Evolutionary conservation across 2,329 filamentous ascomycete genomes (phyloP).

Genomic region (Fusarium tricinctum): DNA sequence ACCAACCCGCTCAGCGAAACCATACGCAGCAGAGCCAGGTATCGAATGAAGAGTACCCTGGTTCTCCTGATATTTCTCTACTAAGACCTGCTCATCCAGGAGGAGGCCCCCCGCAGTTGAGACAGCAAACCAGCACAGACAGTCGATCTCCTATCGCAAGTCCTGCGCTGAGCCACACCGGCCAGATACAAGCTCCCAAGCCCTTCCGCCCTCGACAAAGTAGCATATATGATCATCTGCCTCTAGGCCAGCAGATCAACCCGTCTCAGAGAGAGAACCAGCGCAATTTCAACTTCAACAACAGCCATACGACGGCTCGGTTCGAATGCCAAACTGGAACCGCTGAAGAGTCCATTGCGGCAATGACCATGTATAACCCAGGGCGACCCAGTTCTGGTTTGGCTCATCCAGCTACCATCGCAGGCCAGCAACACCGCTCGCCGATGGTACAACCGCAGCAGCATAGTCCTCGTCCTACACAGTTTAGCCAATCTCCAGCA

Average conservation of each 20-base stretch:
- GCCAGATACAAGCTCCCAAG: not conserved
- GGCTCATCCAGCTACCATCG: not conserved
- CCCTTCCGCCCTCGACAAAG: not conserved
- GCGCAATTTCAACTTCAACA: not conserved
- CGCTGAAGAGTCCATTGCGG: conserved; percentile 34
- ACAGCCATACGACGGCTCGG: conserved; percentile 13
- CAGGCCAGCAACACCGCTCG: conserved; percentile 1
- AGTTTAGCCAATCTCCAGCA: not conserved
- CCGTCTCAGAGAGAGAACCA: conserved; percentile 11
- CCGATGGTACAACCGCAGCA: not conserved
- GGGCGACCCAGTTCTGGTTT: not conserved
- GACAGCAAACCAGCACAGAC: conserved; percentile 9
- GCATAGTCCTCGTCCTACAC: not conserved
- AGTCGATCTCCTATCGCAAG: conserved; percentile 2
- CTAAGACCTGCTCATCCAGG: conserved; percentile 12
- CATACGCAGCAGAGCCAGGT: not conserved
- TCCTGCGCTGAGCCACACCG: not conserved
- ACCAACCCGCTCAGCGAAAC: not conserved
- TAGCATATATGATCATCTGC: conserved; percentile 15
- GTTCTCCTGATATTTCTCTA: conserved; percentile 2
- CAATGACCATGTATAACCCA: conserved; percentile 4
- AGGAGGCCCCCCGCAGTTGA: conserved; percentile 5
- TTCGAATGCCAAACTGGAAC: conserved; percentile 30
- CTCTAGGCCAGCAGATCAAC: not conserved
- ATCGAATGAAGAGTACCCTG: not conserved